These are phyloP conservation scores for Phallus indusiatus DNA, from an alignment of 768 basidiomycete species.

Conservation along the genomic window DNA sequence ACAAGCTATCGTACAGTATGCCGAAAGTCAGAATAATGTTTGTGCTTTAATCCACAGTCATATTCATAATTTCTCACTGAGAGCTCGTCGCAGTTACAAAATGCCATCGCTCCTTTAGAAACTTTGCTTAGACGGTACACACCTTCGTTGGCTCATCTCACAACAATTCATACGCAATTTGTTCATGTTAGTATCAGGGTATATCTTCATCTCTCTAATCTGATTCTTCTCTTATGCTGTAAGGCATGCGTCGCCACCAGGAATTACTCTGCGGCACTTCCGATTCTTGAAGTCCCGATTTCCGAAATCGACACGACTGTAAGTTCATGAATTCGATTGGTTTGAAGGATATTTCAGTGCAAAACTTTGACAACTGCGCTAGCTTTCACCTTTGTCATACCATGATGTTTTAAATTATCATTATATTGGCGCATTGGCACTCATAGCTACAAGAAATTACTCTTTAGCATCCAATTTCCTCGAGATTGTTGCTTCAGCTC, in stretches of 20 bases:
- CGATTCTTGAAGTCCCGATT: conserved; percentile 54
- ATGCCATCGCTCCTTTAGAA: conserved; percentile 49
- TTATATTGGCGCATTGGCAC: conserved; percentile 67
- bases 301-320: conserved; percentile 45
- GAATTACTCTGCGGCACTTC: conserved; percentile 47
- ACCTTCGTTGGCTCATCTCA: conserved; percentile 47
- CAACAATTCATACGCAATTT: conserved; percentile 62
- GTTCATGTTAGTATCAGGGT: conserved; percentile 37
- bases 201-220: neutral
- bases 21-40: conserved; percentile 43
- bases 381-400: conserved; percentile 47
- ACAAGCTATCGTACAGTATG: conserved; percentile 46
- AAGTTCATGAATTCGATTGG: neutral
- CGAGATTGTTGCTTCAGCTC: conserved; percentile 66
- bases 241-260: conserved; percentile 50
- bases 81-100: conserved; percentile 22
- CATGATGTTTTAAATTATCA: conserved; percentile 80
- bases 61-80: neutral
- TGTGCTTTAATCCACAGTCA: conserved; percentile 15
- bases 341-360: neutral
- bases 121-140: conserved; percentile 56
- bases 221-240: neutral
- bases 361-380: neutral
- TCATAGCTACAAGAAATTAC: conserved; percentile 56
- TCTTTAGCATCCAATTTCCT: conserved; percentile 64